Base-by-base conservation (phyloP, 805 yeast species). In the Kockiozyma suomiensis region DNA sequence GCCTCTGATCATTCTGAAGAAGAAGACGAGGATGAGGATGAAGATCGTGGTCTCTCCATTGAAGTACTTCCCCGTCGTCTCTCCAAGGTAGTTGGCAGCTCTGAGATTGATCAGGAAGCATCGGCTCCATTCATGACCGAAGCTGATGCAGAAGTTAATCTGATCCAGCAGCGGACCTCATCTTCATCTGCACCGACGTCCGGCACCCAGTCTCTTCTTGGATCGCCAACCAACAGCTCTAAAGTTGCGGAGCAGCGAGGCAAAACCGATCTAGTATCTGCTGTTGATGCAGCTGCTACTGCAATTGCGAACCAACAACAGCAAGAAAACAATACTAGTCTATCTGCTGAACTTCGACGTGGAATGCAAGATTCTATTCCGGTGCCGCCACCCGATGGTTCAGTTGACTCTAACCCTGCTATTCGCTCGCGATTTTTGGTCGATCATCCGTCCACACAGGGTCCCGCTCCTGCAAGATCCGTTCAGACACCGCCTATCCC, bases 141-240 rank as follows among this genome's bases (percentile, higher is more conserved):
- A 15, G 40, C 40, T 3, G 61, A 57, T n/a, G 32, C 48, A 13
- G 59, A 23, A 15, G 7, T 46, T n/a, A 55, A 46, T 21, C 26
- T 15, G 19, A 43, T 28, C n/a, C 59, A 53, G 37, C 60, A 54
- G 47, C 49, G 30, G 2, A 41, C 58, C 17, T 41, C 65, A 19
- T 61, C 65, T 17, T 58, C 65, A 3, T 61, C 65, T 7, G 65
- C 65, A 26, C 65, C 65, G 26, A 54, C 65, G 2, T 61, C 65
- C 3, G 59, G 56, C 19, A 23, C 65, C 6, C 48, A 56, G 10
- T 58, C 66, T 30, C 53, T 62, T 13, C 45, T 61, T 17, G 50
- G 47, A 23, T 54, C 66, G 17, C 63, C 63, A 28, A 23, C 49
- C 2, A 30, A 43, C 37, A 23, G 42, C 32, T 15, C 25, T 42